Evolutionary conservation across 2,329 filamentous ascomycete species (phyloP).

Genomic region (Epichloe gansuensis): DNA sequence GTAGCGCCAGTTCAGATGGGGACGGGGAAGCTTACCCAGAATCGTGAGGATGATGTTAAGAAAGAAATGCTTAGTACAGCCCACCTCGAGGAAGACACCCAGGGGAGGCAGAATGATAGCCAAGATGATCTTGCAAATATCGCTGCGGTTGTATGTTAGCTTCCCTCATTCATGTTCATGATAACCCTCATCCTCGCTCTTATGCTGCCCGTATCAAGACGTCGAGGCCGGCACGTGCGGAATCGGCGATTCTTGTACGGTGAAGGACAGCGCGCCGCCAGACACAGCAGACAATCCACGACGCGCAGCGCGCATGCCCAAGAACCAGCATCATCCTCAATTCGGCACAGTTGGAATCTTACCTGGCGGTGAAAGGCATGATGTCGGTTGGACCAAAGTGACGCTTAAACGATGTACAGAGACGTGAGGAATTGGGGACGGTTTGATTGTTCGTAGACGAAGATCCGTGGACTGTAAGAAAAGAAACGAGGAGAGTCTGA

Average conservation of each 20-base stretch:
- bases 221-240: background rate
- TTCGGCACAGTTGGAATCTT: slow-evolving; percentile 16
- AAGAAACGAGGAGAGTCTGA: background rate
- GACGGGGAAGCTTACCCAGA: slow-evolving; percentile 33
- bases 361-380: slow-evolving; percentile 49
- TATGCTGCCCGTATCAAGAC: background rate
- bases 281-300: background rate
- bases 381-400: slow-evolving; percentile 16
- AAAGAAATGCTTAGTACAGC: slow-evolving; percentile 73
- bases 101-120: slow-evolving; percentile 82
- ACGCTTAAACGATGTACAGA: background rate
- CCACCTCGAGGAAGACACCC: slow-evolving; percentile 88
- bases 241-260: background rate
- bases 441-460: background rate
- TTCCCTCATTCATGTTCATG: background rate
- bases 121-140: slow-evolving; percentile 61
- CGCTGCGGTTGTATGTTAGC: slow-evolving; percentile 18
- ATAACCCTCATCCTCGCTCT: too few species aligned
- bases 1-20: background rate
- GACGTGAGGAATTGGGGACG: background rate
- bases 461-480: background rate
- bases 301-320: too few species aligned
- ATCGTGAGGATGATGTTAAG: slow-evolving; percentile 89
- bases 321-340: background rate
- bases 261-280: background rate